A percentile compares a stretch with the other conserved stretches of the same genome.
Evolutionary conservation across 352 stramenopile genomes (phyloP).

Genomic region (Phytophthora tubulina): DNA sequence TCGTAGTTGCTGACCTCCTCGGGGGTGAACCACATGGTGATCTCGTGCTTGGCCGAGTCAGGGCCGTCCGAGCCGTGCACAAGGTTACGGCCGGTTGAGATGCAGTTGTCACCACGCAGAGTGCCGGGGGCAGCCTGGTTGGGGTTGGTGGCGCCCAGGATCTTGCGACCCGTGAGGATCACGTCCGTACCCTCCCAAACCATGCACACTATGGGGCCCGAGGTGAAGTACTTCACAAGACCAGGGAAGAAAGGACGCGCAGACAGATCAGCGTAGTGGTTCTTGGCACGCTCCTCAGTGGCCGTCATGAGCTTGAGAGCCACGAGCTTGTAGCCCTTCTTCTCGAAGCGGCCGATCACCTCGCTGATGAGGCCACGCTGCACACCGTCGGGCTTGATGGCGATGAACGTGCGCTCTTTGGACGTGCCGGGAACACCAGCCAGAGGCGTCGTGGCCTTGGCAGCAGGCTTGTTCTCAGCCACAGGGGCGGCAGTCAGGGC

Average conservation of each 20-base stretch:
- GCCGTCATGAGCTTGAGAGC: conserved; percentile 96
- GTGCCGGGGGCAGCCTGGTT: conserved; percentile 94
- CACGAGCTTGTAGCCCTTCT: conserved; percentile 96
- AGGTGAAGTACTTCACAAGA: conserved; percentile 93
- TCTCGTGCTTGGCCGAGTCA: conserved; percentile 94
- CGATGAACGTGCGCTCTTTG: conserved; percentile 96
- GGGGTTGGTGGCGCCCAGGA: conserved; percentile 96
- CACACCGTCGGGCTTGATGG: conserved; percentile 96
- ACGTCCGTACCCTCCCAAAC: conserved; percentile 94
- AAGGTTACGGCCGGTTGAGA: conserved; percentile 93
- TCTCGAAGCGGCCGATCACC: conserved; percentile 96
- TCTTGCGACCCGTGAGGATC: conserved; percentile 95
- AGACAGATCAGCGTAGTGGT: conserved; percentile 95
- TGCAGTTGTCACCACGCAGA: conserved; percentile 95
- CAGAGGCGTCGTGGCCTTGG: conserved; percentile 54
- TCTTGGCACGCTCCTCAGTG: conserved; percentile 89
- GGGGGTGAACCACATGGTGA: conserved; percentile 94
- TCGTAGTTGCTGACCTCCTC: conserved; percentile 94
- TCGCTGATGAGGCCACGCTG: conserved; percentile 94
- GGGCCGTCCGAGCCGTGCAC: conserved; percentile 94
- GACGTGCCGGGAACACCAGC: conserved; percentile 91
- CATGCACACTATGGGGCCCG: conserved; percentile 97
- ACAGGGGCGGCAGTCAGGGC: conserved; percentile 53
- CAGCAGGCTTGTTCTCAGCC: conserved; percentile 59
- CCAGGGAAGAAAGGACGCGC: conserved; percentile 93